Evolutionary conservation across 148 eudicot species (phyloP), one percentile per base, ranked within the genome.

Genomic region (Rhododendron ovatum): DNA sequence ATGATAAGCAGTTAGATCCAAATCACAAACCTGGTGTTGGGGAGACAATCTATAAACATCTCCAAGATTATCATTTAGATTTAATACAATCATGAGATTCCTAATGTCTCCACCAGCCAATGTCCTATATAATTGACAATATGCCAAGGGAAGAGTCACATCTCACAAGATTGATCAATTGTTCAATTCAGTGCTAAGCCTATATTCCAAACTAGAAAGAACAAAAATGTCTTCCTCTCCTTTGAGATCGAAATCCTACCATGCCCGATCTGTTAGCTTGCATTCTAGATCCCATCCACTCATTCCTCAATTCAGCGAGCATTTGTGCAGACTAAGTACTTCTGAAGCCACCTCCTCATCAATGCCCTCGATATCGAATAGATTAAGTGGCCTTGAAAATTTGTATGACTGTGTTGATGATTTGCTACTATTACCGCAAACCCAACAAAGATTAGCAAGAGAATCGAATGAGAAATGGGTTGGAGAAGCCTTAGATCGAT

Each of bases 271-370:
- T 55, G 17, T 55, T 20, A 91, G 90, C 86, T 86, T 89, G 48
- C 91, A 90, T 20, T 78, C 88, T n/a, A 51, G 50, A 71, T 83
- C 73, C 37, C 87, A 89, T 48, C 91, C 89, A 2, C 71, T 78
- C 39, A 75, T 75, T 45, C 85, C 86, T 53, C 87, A 88, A 59
- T 65, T 88, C 67, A 85, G 89, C 6, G 85, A 88, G 57, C 91
- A 86, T 33, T 83, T 89, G 73, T 63, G 88, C 76, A 88, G 88
- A 83, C 81, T 90, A 80, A 89, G 82, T 30, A 84, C 91, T 51
- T 87, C 89, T 77, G 88, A 90, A 88, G 63, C 88, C 37, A 71
- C 92, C 73, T 85, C 91, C 2, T 67, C 91, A 22, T 86, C 91
- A 20, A 80, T 92, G 7, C 86, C 93, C 20, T 88, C 91, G 1